Evolutionary conservation across 116 monocot genomes (phyloP), one percentile per base, ranked within the genome.

Genomic region (Trichopus zeylanicus): DNA sequence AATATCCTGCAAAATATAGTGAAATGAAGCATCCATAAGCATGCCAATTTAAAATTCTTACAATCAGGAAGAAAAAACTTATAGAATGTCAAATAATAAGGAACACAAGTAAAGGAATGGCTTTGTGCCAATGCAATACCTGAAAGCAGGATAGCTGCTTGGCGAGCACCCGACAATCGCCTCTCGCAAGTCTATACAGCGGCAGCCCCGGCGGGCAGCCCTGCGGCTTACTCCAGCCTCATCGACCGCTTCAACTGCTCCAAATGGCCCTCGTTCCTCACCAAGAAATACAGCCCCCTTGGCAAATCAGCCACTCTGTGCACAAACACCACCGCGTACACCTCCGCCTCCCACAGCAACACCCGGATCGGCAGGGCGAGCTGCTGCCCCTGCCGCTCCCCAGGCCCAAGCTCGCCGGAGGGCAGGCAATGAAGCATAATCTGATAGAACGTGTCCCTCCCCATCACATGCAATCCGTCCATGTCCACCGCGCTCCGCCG

Each of bases 401-500:
- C 82, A 0, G 31, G 16, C 2, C 34, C 70, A 56, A 86, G 23
- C 13, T 79, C 69, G 12, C 95, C 95, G 5, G 99, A 88, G 11
- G 99, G 99, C 55, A 99, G 85, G 60, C 99, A 99, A 42, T 71
- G 99, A 32, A 92, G 33, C 51, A 99, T 27, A 48, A 99, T 88
- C 76, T 99, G 99, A 61, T 92, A 99, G 68, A 99, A 99, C 1
- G 81, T 86, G 7, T 88, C 70, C 61, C 66, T 79, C 25, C 68
- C 62, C 88, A 99, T 82, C 23, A 70, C 62, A 64, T 87, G 82
- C 64, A 83, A 70, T 0, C 99, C 78, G 23, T 99, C 99, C 99
- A 99, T 86, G 56, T 99, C 99, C n/a, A 99, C 99, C 1, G 99
- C 99, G 49, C 92, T 91, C 68, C 99, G 70, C 29, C 99, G 64